Evolutionary conservation across 441 rosid species (phyloP).

Genomic region (Eugenia klotzschiana): DNA sequence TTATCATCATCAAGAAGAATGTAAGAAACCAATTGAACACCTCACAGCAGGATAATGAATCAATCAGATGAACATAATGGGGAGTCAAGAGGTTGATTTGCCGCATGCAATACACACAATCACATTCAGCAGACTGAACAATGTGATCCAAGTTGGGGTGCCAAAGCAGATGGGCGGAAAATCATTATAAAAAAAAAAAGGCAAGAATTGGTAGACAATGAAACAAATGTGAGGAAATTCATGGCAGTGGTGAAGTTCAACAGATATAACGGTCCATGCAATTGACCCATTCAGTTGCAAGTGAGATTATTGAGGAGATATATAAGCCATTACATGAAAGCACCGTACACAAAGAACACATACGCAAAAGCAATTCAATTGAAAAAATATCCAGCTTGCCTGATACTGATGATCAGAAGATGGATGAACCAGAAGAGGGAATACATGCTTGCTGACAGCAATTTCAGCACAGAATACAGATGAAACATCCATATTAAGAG

Average conservation of each 20-base stretch:
- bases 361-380: neutral
- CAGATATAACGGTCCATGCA: neutral
- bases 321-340: neutral
- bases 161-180: neutral
- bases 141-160: neutral
- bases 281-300: neutral
- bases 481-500: neutral
- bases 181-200: neutral
- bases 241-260: neutral
- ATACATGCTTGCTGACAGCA: neutral
- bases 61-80: neutral
- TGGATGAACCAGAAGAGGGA: neutral
- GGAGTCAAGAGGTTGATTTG: neutral
- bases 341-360: neutral
- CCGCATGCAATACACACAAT: neutral
- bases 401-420: neutral
- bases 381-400: neutral
- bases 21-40: neutral
- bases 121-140: neutral
- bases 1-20: neutral
- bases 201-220: neutral
- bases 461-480: neutral
- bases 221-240: neutral
- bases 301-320: neutral
- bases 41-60: neutral